Base-by-base conservation (phyloP, 352 stramenopile genomes). In the Globisporangium nagaii region DNA sequence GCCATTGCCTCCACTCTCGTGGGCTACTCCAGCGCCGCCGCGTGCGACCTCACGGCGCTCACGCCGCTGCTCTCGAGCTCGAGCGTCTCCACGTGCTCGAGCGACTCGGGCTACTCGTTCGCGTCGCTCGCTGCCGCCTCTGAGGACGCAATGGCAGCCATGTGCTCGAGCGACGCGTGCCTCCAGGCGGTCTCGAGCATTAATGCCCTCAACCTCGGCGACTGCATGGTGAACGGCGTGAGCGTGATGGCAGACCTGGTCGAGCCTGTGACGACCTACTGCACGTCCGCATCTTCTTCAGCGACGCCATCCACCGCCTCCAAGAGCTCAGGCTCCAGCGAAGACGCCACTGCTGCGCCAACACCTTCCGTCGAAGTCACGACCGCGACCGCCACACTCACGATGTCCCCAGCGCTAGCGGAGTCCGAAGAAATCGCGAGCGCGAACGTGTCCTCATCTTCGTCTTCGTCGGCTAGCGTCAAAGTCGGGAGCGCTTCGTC, bases 101-200 rank as follows among this genome's bases (percentile, higher is more conserved):
- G 30, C 31, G 54, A 73, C 3, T 63, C 66, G 0, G 64, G 66
- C 24, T 79, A 79, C 60, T 65, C 61, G 20, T 59, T 68, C 27
- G 39, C 62, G 17, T 73, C 66, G 12, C 60, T 70, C 45, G 34
- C 44, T 2, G 25, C 53, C n/a, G 46, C 67, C 10, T 69, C 52
- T 13, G 40, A 70, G 17, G 57, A 55, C 6, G 63, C 71, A 19
- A 49, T 77, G 28, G 49, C 20, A 27, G 53, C 56, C 28, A 56
- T 77, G 17, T 82, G 72, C 58, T 60, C 42, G 7, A 69, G 62
- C 42, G 39, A 60, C 12, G 53, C 61, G n/a, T 82, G 72, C 50
- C 53, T 49, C 1, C 40, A 58, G 4, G 57, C 60, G 20, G 43
- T 82, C 10, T 36, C 60, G 13, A 30, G 49, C 2, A 27, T 79